Conservation (phyloP, 129 eudicot species). For the Kitagawia praeruptora region DNA sequence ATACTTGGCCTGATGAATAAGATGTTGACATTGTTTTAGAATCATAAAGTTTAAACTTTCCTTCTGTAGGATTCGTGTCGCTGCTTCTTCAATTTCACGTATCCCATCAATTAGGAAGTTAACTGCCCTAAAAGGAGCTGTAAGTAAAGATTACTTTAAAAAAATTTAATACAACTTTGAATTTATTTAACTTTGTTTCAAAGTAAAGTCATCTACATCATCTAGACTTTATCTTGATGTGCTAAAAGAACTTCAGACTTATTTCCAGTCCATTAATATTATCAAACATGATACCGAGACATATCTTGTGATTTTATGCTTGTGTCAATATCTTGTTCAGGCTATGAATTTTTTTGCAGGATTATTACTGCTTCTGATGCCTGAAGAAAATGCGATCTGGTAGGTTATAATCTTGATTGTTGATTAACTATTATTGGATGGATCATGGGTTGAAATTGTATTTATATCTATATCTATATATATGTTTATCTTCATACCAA, state of each 20-base stretch:
- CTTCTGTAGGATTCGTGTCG: conserved; percentile 75
- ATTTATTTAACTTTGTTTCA: not conserved
- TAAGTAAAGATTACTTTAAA: conserved; percentile 30
- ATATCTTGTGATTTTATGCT: not conserved
- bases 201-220: not conserved
- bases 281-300: not conserved
- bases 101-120: conserved; percentile 72
- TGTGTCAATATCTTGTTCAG: conserved; percentile 29
- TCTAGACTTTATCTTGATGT: not conserved
- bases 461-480: too few relatives aligned
- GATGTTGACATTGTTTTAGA: not conserved
- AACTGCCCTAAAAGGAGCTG: conserved; percentile 44
- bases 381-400: conserved; percentile 99
- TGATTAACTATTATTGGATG: not conserved
- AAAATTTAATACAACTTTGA: not conserved
- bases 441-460: too few relatives aligned
- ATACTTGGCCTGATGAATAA: not conserved
- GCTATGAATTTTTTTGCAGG: conserved; percentile 99
- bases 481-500: not conserved
- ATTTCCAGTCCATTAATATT: too few relatives aligned
- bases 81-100: conserved; percentile 84
- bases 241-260: not conserved
- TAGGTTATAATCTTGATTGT: conserved; percentile 29
- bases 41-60: not conserved
- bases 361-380: conserved; percentile 86